A percentile compares a stretch with the other conserved stretches of the same genome.
Conservation (phyloP, 305 asterid species). For the Nicotiana rustica region DNA sequence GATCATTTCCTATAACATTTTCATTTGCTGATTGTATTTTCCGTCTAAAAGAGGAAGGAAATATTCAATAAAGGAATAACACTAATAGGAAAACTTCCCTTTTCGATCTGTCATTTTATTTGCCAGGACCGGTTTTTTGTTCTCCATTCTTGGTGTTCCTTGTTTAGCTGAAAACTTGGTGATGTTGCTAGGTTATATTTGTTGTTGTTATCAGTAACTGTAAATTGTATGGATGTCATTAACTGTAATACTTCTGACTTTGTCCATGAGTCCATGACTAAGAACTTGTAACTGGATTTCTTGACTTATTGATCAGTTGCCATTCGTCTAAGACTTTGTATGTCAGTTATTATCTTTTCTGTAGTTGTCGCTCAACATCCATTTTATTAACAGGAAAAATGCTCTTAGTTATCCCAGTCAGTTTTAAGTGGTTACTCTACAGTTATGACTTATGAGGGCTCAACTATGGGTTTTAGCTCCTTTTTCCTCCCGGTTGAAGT, state of each 20-base stretch:
- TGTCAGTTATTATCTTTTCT: slow-evolving; percentile 16
- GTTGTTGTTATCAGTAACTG: not conserved
- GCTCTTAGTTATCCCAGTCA: slow-evolving; percentile 1
- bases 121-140: not conserved
- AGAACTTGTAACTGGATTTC: slow-evolving; percentile 7
- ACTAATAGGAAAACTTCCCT: not conserved
- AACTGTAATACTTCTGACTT: slow-evolving; percentile 28
- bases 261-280: not conserved
- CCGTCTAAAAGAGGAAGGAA: slow-evolving; percentile 10
- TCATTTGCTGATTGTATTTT: slow-evolving; percentile 17
- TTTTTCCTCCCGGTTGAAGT: slow-evolving; percentile 23
- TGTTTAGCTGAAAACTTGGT: slow-evolving; percentile 25
- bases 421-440: slow-evolving; percentile 12
- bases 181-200: slow-evolving; percentile 28
- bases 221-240: not conserved
- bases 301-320: slow-evolving; percentile 18
- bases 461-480: slow-evolving; percentile 12
- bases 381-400: slow-evolving; percentile 5
- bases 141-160: slow-evolving; percentile 15
- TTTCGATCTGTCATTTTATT: not conserved
- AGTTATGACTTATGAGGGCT: slow-evolving; percentile 18
- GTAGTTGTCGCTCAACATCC: slow-evolving; percentile 12
- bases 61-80: slow-evolving; percentile 22
- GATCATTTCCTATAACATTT: slow-evolving; percentile 25
- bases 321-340: not conserved